These are phyloP conservation scores for Coniella lustricola DNA, from an alignment of 2,329 filamentous ascomycete genomes.

Conservation along the genomic window DNA sequence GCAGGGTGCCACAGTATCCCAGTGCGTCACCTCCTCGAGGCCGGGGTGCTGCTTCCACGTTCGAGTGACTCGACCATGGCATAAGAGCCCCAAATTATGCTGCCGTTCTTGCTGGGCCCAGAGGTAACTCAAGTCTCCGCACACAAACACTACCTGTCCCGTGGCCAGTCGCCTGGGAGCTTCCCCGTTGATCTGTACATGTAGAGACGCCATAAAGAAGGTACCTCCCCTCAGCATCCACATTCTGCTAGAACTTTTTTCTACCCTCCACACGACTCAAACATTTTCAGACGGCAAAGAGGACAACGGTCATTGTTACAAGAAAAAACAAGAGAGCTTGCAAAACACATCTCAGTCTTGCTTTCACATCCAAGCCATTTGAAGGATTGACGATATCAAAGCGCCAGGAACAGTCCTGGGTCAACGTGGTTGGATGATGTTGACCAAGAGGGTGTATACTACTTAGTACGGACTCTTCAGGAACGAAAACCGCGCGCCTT, in stretches of 20 bases:
- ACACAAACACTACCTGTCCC: constrained; percentile 42
- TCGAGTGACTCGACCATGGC: constrained; percentile 42
- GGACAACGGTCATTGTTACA: neutral
- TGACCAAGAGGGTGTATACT: neutral
- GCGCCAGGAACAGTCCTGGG: constrained; percentile 1
- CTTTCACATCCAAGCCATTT: neutral
- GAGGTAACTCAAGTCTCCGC: constrained; percentile 36
- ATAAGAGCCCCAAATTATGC: constrained; percentile 56
- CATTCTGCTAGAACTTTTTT: constrained; percentile 23
- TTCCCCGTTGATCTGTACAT: constrained; percentile 38
- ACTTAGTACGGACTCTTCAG: constrained; percentile 3
- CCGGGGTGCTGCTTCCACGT: constrained; percentile 44
- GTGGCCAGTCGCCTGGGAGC: constrained; percentile 40
- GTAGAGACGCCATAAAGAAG: constrained; percentile 33
- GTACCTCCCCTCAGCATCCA: constrained; percentile 33
- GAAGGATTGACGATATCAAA: neutral
- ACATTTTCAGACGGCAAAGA: constrained; percentile 40
- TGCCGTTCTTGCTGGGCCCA: constrained; percentile 41
- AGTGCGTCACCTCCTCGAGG: constrained; percentile 35
- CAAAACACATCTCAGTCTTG: neutral
- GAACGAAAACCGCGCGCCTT: constrained; percentile 12
- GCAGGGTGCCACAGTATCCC: constrained; percentile 16
- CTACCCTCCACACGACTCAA: constrained; percentile 28
- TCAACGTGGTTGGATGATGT: constrained; percentile 12
- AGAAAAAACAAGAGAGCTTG: neutral